Conservation (phyloP, 768 basidiomycete species). For the Chalciporus piperatus region DNA sequence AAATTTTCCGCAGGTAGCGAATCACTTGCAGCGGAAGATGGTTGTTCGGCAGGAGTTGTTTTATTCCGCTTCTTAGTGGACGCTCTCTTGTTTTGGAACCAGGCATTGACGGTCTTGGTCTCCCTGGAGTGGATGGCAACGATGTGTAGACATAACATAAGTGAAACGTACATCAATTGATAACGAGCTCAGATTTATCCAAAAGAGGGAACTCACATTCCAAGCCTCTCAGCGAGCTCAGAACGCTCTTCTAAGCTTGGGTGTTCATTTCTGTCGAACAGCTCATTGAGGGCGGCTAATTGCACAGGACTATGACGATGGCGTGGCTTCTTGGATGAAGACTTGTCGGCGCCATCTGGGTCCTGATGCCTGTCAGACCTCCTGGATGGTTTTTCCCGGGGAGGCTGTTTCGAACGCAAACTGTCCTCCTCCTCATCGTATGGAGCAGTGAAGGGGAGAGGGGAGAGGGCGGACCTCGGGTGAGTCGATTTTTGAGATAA, state of each 20-base stretch:
- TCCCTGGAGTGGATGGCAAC: constrained; percentile 49
- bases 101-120: constrained; percentile 81
- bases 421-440: constrained; percentile 24
- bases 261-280: constrained; percentile 75
- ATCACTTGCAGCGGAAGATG: constrained; percentile 31
- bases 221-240: constrained; percentile 65
- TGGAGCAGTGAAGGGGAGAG: constrained; percentile 4
- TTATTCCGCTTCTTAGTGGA: constrained; percentile 72
- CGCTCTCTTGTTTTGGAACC: constrained; percentile 86
- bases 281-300: constrained; percentile 72
- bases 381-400: constrained; percentile 28
- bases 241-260: constrained; percentile 67
- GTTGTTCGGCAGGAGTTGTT: constrained; percentile 34
- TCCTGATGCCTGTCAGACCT: constrained; percentile 24
- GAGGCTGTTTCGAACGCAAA: constrained; percentile 2
- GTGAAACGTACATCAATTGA: constrained; percentile 12
- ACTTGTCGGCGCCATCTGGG: constrained; percentile 22
- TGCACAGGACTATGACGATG: constrained; percentile 74
- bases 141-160: constrained; percentile 10
- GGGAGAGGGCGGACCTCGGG: constrained; percentile 10
- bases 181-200: constrained; percentile 21
- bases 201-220: constrained; percentile 58
- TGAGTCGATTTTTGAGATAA: constrained; percentile 10
- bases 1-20: constrained; percentile 15
- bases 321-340: constrained; percentile 62